Conservation (phyloP, 345 rosid species). For the Sisymbrium altissimum region DNA sequence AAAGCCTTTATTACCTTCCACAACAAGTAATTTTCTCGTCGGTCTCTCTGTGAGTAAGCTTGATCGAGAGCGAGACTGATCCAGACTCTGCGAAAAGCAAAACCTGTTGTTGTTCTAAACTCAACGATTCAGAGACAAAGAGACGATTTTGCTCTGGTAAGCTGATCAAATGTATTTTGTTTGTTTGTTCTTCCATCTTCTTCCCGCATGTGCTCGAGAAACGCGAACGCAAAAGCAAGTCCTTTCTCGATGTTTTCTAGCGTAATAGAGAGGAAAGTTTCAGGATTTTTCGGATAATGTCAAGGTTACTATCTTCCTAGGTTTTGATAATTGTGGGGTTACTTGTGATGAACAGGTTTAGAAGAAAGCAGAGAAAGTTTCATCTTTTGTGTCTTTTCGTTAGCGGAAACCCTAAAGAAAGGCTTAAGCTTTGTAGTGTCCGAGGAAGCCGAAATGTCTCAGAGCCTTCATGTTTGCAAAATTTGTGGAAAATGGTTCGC, state of each 20-base stretch:
- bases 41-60: neutral
- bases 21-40: conserved; percentile 11
- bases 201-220: conserved; percentile 1
- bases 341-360: conserved; percentile 14
- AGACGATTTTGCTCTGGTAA: conserved; percentile 15
- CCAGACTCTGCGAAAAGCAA: neutral
- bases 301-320: neutral
- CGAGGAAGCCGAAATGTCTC: neutral
- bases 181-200: neutral
- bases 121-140: neutral
- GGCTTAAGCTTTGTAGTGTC: neutral
- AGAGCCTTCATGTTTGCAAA: neutral
- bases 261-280: neutral
- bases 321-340: neutral
- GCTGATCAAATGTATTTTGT: neutral
- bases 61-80: conserved; percentile 4
- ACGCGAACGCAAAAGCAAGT: neutral
- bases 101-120: neutral
- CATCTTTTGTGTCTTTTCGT: neutral
- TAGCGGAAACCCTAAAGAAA: neutral
- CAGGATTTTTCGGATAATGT: neutral
- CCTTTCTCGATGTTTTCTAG: neutral
- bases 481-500: conserved; percentile 2
- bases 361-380: conserved; percentile 12
- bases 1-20: conserved; percentile 12